Percentiles rank a stretch among this genome's conserved stretches.
phyloP scores from a whole-genome alignment of 2,329 filamentous ascomycete genomes.

The Aspergillus novoparasiticus region DNA sequence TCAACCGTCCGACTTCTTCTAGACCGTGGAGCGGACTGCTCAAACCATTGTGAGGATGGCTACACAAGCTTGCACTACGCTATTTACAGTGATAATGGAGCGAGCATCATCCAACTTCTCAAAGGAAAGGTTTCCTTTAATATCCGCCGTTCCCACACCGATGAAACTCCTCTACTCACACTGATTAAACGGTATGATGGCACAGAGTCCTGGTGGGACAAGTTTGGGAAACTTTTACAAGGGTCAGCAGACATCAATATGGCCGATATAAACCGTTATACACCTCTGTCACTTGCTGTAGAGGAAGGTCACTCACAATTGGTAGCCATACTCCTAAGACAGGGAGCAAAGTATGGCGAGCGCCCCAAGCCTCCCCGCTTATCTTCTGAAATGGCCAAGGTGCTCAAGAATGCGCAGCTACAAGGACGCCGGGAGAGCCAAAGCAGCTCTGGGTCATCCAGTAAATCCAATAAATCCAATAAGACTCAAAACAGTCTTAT shows the following conservation, averaged over 20 bases:
- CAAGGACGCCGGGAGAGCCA: not conserved
- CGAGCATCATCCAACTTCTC: slow-evolving; percentile 4
- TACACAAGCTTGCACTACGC: slow-evolving; percentile 16
- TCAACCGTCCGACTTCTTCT: not conserved
- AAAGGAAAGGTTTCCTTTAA: not conserved
- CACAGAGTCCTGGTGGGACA: not conserved
- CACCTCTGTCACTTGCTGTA: slow-evolving; percentile 6
- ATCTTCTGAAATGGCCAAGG: not conserved
- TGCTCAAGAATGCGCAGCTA: not conserved
- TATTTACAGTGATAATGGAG: not conserved
- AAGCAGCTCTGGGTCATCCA: not conserved
- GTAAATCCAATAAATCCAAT: no score
- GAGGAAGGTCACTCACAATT: not conserved
- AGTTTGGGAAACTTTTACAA: not conserved
- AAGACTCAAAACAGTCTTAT: not conserved
- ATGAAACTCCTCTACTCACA: slow-evolving; percentile 10
- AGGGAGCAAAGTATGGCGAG: not conserved
- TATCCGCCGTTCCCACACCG: not conserved
- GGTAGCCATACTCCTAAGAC: not conserved
- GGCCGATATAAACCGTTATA: not conserved
- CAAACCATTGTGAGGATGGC: slow-evolving; percentile 6
- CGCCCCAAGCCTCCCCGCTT: not conserved
- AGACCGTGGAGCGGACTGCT: slow-evolving; percentile 1
- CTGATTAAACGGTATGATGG: slow-evolving; percentile 2
- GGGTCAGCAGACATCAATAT: slow-evolving; percentile 5